phyloP scores from a whole-genome alignment of 305 asterid species.

The Fraxinus baroniana region DNA sequence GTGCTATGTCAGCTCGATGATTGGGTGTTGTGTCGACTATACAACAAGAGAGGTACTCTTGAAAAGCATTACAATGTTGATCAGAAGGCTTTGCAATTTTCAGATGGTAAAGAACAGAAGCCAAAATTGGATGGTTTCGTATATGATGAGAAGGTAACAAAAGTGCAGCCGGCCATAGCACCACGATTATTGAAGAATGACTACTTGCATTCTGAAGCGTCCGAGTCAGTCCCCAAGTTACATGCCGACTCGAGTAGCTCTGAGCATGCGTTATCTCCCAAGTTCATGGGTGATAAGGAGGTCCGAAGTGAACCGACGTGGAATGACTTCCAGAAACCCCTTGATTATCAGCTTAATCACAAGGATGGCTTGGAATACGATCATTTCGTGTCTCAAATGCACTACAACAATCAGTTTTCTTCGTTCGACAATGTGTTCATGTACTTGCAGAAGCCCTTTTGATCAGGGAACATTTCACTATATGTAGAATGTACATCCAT shows the following conservation, averaged over 20 bases:
- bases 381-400: constrained; percentile 36
- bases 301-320: constrained; percentile 34
- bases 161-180: background rate
- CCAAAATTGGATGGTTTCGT: constrained; percentile 14
- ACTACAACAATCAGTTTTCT: constrained; percentile 26
- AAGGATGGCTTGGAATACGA: constrained; percentile 31
- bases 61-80: constrained; percentile 31
- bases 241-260: constrained; percentile 40
- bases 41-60: constrained; percentile 52
- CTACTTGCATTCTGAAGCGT: constrained; percentile 24
- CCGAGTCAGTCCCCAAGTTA: constrained; percentile 36
- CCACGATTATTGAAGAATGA: constrained; percentile 8
- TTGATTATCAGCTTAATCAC: constrained; percentile 30
- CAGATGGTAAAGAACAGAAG: constrained; percentile 27
- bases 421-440: constrained; percentile 31
- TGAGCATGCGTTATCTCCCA: constrained; percentile 30
- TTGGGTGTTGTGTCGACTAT: constrained; percentile 55
- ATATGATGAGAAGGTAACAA: background rate
- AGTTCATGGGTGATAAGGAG: constrained; percentile 32
- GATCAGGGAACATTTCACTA: background rate
- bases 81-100: background rate
- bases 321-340: constrained; percentile 20
- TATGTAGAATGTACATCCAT: background rate
- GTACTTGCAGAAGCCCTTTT: constrained; percentile 22
- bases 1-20: constrained; percentile 43